A percentile compares a stretch with the other conserved stretches of the same genome.
phyloP scores from a whole-genome alignment of 352 stramenopile species.

The Pythium grandisporangium region DNA sequence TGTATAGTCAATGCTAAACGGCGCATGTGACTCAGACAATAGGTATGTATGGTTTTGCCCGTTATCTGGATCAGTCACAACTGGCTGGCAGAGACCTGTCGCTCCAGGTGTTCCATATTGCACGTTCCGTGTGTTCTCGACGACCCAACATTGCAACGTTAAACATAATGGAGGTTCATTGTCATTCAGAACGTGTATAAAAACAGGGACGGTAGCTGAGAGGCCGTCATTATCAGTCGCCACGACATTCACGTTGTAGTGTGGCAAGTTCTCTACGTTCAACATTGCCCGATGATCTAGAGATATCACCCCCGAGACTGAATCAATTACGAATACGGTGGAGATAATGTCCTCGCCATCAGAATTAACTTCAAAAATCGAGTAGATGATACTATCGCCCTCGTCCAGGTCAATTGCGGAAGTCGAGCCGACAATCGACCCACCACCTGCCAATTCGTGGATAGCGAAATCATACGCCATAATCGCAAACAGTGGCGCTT shows the following conservation, averaged over 20 bases:
- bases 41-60: slow-evolving; percentile 38
- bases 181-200: slow-evolving; percentile 27
- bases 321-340: slow-evolving; percentile 9
- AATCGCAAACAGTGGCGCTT: slow-evolving; percentile 17
- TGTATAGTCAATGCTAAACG: slow-evolving; percentile 15
- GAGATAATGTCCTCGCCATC: slow-evolving; percentile 2
- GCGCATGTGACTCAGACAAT: slow-evolving; percentile 3
- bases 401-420: slow-evolving; percentile 28
- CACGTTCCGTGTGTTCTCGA: slow-evolving; percentile 32
- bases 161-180: slow-evolving; percentile 40
- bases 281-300: slow-evolving; percentile 5
- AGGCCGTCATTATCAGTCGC: slow-evolving; percentile 16
- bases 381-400: slow-evolving; percentile 20
- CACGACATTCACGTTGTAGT: slow-evolving; percentile 9
- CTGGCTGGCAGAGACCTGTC: slow-evolving; percentile 22
- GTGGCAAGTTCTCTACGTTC: slow-evolving; percentile 1
- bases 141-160: slow-evolving; percentile 37
- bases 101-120: slow-evolving; percentile 21
- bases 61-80: slow-evolving; percentile 25
- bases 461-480: slow-evolving; percentile 20
- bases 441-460: slow-evolving; percentile 24
- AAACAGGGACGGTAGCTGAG: slow-evolving; percentile 4
- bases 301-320: slow-evolving; percentile 1
- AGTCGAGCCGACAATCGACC: slow-evolving; percentile 25
- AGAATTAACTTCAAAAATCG: slow-evolving; percentile 4